Base-by-base conservation (phyloP, 2,329 filamentous ascomycete genomes). In the Parafenestella ontariensis region DNA sequence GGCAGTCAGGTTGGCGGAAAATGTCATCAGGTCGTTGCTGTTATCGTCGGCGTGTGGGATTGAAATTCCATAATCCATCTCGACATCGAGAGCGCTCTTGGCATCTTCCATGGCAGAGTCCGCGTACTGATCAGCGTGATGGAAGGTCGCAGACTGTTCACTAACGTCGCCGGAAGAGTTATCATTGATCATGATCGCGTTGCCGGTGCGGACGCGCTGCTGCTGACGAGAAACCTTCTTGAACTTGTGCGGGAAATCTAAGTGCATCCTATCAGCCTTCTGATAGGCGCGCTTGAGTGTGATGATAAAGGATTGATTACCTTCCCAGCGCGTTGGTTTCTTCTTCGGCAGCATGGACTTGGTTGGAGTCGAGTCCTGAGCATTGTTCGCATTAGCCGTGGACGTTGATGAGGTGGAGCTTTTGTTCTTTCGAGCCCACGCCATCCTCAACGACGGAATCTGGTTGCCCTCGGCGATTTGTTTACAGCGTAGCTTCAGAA, bases 401-500 rank as follows among this genome's bases (percentile, higher is more conserved):
- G 49, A 53, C 28, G 40, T 40, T 13, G 51, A 40, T 18, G 48
- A 36, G 10, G 41, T 9, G 10, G 45, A 28, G 21, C 42, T 18
- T 15, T 52, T 57, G 28, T 47, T 58, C 43, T 64, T 66, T 41
- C 64, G 64, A 8, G 59, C 61, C 66, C 65, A 69, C 29, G 58
- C 54, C 66, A 69, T 69, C 34, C 44, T 62, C 54, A 69, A 55
- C 29, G 42, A 29, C 8, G 64, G 64, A 44, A 70, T 65, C 4
- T 57, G 47, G 41, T 60, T 40, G 23, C 70, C 68, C 21, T 64
- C 64, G 13, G 52, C 59, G 34, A 63, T 51, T 23, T 64, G 58
- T 44, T 66, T 68, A 20, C 39, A 23, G 10, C 65, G 62, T 9
- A 72, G 50, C 59, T 75, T 74, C 40, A 74, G 59, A 28, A 74